phyloP scores from a whole-genome alignment of 305 asterid genomes.

The Salvia sclarea region DNA sequence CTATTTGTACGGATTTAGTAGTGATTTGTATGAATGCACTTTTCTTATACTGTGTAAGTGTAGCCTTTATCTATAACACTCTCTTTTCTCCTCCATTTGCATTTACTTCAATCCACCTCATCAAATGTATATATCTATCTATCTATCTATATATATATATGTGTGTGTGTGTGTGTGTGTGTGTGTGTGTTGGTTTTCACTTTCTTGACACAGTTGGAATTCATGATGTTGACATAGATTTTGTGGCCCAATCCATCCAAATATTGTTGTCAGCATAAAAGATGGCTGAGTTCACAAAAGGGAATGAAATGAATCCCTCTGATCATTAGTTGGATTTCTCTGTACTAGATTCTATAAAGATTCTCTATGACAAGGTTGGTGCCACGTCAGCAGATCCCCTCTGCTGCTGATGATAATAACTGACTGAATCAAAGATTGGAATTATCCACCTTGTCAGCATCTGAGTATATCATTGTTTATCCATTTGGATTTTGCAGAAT shows the following conservation, averaged over 20 bases:
- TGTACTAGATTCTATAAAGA: slow-evolving; percentile 5
- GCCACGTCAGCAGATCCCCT: slow-evolving; percentile 27
- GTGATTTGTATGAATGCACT: slow-evolving; percentile 32
- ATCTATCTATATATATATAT: no score
- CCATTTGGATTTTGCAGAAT: slow-evolving; percentile 5
- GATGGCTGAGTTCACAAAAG: slow-evolving; percentile 1
- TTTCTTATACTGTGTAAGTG: slow-evolving; percentile 16
- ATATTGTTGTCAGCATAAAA: neutral
- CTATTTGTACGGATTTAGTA: slow-evolving; percentile 31
- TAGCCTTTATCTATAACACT: slow-evolving; percentile 17
- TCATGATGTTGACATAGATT: slow-evolving; percentile 31
- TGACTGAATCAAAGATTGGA: neutral
- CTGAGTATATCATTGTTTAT: neutral
- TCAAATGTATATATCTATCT: no score
- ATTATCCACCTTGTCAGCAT: slow-evolving; percentile 17
- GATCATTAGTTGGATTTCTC: slow-evolving; percentile 36
- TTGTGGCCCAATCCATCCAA: slow-evolving; percentile 28
- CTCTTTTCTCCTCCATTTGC: neutral
- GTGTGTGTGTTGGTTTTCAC: neutral
- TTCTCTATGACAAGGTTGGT: neutral
- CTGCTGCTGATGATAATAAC: no score
- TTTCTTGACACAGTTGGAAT: slow-evolving; percentile 10
- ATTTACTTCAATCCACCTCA: neutral
- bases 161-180: no score
- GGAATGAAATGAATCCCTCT: no score